phyloP scores from a whole-genome alignment of 345 rosid genomes.

The Brassica juncea region DNA sequence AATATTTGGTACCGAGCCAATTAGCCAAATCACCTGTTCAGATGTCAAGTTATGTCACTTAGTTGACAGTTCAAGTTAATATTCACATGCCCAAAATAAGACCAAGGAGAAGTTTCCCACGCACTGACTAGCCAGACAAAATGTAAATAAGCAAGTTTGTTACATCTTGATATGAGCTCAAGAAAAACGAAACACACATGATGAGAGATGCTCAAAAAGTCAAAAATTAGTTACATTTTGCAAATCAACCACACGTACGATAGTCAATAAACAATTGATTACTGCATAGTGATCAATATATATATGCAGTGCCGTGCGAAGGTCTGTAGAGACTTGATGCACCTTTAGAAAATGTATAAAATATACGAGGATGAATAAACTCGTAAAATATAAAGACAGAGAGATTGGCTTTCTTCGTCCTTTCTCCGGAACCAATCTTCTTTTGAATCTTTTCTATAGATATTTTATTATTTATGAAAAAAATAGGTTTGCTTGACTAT shows the following conservation, averaged over 20 bases:
- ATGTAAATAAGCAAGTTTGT: background rate
- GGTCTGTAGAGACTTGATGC: too few species aligned
- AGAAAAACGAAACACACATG: background rate
- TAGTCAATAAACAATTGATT: background rate
- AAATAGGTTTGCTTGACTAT: too few species aligned
- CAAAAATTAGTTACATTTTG: background rate
- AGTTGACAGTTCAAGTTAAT: conserved; percentile 17
- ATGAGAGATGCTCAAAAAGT: background rate
- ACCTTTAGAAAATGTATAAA: too few species aligned
- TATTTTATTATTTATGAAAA: too few species aligned
- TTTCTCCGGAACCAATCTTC: too few species aligned
- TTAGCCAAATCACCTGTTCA: background rate
- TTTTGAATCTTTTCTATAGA: too few species aligned
- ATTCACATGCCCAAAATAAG: conserved; percentile 1
- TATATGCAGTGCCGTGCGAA: too few species aligned
- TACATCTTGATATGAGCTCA: background rate
- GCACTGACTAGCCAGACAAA: background rate
- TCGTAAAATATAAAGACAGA: too few species aligned
- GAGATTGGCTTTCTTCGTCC: too few species aligned
- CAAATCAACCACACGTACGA: background rate
- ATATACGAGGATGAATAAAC: too few species aligned
- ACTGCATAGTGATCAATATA: background rate
- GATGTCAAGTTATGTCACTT: conserved; percentile 15
- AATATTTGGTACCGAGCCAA: background rate
- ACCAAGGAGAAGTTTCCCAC: conserved; percentile 1